phyloP scores from a whole-genome alignment of 2,329 filamentous ascomycete species.

The Claviceps africana region DNA sequence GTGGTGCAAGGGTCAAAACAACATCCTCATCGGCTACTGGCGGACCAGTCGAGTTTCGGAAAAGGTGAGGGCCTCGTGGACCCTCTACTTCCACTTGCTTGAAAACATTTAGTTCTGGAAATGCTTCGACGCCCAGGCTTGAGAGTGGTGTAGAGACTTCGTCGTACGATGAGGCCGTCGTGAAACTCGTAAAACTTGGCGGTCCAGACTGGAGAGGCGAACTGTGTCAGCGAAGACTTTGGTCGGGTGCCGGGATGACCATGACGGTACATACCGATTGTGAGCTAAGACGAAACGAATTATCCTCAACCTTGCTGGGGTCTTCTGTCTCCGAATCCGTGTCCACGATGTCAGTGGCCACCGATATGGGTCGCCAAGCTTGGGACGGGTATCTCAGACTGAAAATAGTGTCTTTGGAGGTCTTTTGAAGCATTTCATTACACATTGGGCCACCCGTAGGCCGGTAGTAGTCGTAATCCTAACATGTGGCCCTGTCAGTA shows the following conservation, averaged over 20 bases:
- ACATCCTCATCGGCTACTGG: slow-evolving; percentile 29
- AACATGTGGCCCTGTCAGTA: neutral
- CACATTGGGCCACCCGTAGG: slow-evolving; percentile 25
- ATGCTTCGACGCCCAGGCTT: slow-evolving; percentile 43
- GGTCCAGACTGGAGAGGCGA: slow-evolving; percentile 43
- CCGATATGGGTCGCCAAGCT: slow-evolving; percentile 46
- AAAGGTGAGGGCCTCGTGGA: slow-evolving; percentile 74
- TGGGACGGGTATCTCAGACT: slow-evolving; percentile 36
- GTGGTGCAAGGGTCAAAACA: slow-evolving; percentile 55
- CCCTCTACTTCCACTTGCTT: slow-evolving; percentile 66
- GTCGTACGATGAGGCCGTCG: slow-evolving; percentile 76
- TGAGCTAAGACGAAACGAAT: slow-evolving; percentile 52
- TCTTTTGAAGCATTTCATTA: slow-evolving; percentile 39
- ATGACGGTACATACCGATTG: slow-evolving; percentile 48
- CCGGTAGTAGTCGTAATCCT: slow-evolving; percentile 24
- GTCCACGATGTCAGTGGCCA: slow-evolving; percentile 65
- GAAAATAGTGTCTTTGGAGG: slow-evolving; percentile 46
- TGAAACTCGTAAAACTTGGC: slow-evolving; percentile 73
- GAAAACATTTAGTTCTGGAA: slow-evolving; percentile 39
- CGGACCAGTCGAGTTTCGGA: slow-evolving; percentile 51
- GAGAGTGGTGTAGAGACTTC: slow-evolving; percentile 68
- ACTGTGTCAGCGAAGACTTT: slow-evolving; percentile 5
- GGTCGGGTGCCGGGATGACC: neutral
- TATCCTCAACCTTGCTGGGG: slow-evolving; percentile 43
- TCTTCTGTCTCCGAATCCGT: slow-evolving; percentile 55